phyloP scores from a whole-genome alignment of 768 basidiomycete species.

The Paxillus rubicundulus region DNA sequence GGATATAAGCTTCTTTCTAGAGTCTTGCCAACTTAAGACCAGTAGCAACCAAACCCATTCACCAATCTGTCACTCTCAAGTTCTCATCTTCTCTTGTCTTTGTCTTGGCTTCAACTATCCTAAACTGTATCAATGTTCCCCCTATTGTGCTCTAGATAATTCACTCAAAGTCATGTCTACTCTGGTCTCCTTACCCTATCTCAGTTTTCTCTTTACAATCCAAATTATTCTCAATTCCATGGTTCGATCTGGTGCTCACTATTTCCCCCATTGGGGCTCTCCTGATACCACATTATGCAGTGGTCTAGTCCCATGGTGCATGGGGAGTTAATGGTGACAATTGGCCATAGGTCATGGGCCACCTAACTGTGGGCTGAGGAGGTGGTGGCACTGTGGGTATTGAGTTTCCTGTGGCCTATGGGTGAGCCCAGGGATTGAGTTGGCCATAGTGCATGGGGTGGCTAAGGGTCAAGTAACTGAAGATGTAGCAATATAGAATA shows the following conservation, averaged over 20 bases:
- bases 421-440: too few species aligned
- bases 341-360: too few species aligned
- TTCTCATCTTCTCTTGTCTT: slow-evolving; percentile 15
- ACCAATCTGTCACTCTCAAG: slow-evolving; percentile 12
- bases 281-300: too few species aligned
- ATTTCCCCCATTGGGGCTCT: slow-evolving; percentile 70
- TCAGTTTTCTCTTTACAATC: not conserved
- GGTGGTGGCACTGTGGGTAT: too few species aligned
- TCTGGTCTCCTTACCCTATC: not conserved
- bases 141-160: slow-evolving; percentile 37
- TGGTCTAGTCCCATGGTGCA: too few species aligned
- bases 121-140: slow-evolving; percentile 33
- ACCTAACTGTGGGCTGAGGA: too few species aligned
- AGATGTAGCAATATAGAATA: too few species aligned
- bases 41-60: slow-evolving; percentile 23
- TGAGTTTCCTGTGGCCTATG: too few species aligned
- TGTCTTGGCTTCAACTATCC: slow-evolving; percentile 13
- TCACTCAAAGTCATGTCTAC: slow-evolving; percentile 13
- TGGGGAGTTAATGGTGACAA: too few species aligned
- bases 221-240: slow-evolving; percentile 16
- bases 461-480: too few species aligned
- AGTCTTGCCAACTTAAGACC: slow-evolving; percentile 38
- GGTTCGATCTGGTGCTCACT: slow-evolving; percentile 39
- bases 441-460: too few species aligned
- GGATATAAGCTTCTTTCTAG: too few species aligned